Evolutionary conservation across 495 filamentous ascomycete species (phyloP), one percentile per base, ranked within the genome.

Genomic region (Penicillium desertorum): DNA sequence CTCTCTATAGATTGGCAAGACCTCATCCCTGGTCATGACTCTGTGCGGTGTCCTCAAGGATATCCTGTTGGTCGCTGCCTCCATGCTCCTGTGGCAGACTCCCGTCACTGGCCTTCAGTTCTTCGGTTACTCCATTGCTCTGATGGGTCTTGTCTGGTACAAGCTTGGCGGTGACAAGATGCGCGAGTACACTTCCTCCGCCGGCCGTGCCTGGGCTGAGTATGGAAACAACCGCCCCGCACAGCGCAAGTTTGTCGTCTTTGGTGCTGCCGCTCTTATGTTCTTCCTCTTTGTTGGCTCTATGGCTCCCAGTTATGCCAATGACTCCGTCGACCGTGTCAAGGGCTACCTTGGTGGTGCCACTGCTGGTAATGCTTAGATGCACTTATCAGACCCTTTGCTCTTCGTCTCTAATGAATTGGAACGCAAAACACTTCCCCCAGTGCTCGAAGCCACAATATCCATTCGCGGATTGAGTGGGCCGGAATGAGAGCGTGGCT

Each of bases 11-110:
- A 98, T 98, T 73, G 94, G 94, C 76, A 93, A 91, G 79, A 98
- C 94, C 22, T 97, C 93, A 0, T 93, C 91, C 48, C 84, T 98
- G 43, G 91, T 97, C 68, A 90, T 97, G 72, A 98, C 94, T 39
- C 88, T 98, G 49, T 98, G 91, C 75, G 94, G 94, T 78, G 92
- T 98, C 57, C 86, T 98, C 68, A 98, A 98, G 82, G 94, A 98
- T 80, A 93, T 98, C 62, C 85, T 98, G 58, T 88, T 98, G 29
- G 92, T 98, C 47, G 76, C 79, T 52, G 89, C 90, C 51, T 96
- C 91, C 54, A 94, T 97, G 83, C 67, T 89, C 59, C 87, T 98
- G 72, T 96, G 90, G 88, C 79, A 86, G 56, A 94, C 91, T 59
- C 85, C 86, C 22, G 87, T 98, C 65, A 83, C 89, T 20, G 71